Evolutionary conservation across 768 basidiomycete species (phyloP), one percentile per base, ranked within the genome.

Genomic region (Collybia mongolica): DNA sequence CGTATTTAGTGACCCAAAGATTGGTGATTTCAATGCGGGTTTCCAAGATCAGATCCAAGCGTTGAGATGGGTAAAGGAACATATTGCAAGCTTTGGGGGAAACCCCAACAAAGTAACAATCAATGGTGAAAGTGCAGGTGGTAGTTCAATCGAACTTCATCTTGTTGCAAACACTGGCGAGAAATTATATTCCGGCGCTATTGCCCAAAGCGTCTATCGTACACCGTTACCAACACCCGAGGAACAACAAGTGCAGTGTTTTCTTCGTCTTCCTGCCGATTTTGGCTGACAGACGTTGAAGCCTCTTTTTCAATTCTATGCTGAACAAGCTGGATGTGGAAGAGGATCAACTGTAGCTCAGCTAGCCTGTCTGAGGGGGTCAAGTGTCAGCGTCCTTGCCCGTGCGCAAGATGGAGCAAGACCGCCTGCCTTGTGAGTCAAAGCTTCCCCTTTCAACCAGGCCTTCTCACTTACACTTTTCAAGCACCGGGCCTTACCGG

Each of bases 31-130:
- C 26, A 57, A 57, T 36, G 56, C 56, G 14, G 56, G 56, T 32
- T 57, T 57, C 19, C 40, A 66, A 17, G 86, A 86, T 63, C 82
- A 88, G 60, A 77, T 83, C 1, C 67, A 78, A 46, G 84, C 82
- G 5, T 61, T 90, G 18, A 64, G 74, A 59, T 90, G 86, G 86
- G 77, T 87, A 0, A 74, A 85, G 48, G 61, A 73, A 38, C 72
- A 88, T 58, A 84, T 88, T 50, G 64, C 57, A 22, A 70, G 73
- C 14, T 90, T 88, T 55, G 86, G 86, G 6, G 87, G 87, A 12
- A 74, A 89, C 60, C 76, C 80, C 0, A 44, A 51, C 0, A 73
- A 75, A 56, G 81, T 83, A 5, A 82, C 81, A 0, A 77, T 83
- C 60, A 81, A 81, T 49, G 85, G 84, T 0, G 68, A 87, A 57